These are phyloP conservation scores for Haberlea rhodopensis DNA, from an alignment of 257 asterid species.

Conservation along the genomic window DNA sequence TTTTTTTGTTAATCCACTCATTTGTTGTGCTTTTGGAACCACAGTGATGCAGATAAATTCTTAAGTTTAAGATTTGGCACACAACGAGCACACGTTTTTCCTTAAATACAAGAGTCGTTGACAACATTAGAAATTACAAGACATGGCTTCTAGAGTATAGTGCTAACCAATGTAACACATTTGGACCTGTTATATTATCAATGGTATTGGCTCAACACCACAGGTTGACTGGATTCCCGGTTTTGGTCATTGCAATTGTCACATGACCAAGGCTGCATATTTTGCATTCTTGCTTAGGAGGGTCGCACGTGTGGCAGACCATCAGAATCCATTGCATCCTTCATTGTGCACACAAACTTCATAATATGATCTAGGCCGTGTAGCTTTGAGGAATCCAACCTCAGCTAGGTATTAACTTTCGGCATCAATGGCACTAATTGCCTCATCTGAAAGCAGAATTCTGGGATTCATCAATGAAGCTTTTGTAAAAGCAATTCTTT, in stretches of 20 bases:
- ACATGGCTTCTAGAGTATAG: too few relatives aligned
- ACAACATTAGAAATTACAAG: too few relatives aligned
- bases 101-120: too few relatives aligned
- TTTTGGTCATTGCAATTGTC: slow-evolving; percentile 72
- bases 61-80: too few relatives aligned
- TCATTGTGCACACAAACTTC: slow-evolving; percentile 8
- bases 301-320: slow-evolving; percentile 73
- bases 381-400: slow-evolving; percentile 35
- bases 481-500: slow-evolving; percentile 84
- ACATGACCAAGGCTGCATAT: slow-evolving; percentile 67
- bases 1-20: too few relatives aligned
- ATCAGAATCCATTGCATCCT: slow-evolving; percentile 89
- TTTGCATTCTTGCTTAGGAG: slow-evolving; percentile 62
- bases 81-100: too few relatives aligned
- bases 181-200: background rate
- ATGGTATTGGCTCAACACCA: background rate
- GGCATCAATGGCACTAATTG: slow-evolving; percentile 85
- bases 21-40: too few relatives aligned
- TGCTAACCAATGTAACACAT: background rate
- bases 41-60: too few relatives aligned
- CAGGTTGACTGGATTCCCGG: slow-evolving; percentile 29
- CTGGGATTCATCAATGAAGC: slow-evolving; percentile 77
- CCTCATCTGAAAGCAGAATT: slow-evolving; percentile 75
- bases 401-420: slow-evolving; percentile 82
- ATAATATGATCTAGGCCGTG: background rate